Evolutionary conservation across 202 grass and related monocot genomes (phyloP).

Genomic region (Digitaria exilis): DNA sequence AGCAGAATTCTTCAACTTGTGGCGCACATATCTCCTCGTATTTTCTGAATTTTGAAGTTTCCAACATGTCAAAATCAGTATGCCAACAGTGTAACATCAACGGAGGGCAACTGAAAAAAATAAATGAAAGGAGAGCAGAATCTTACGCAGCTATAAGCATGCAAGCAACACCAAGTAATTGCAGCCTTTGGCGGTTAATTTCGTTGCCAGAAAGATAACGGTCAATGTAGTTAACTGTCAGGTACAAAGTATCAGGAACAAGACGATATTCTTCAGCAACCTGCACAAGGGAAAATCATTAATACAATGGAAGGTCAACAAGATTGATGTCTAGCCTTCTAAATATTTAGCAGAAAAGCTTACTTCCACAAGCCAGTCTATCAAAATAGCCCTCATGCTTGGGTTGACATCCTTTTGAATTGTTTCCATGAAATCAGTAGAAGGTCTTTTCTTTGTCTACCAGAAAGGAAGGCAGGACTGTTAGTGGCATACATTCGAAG

Average conservation of each 20-base stretch:
- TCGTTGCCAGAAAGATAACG: conserved; percentile 91
- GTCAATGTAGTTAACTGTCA: conserved; percentile 94
- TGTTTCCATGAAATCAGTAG: conserved; percentile 86
- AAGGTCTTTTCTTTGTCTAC: conserved; percentile 87
- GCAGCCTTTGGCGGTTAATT: conserved; percentile 86
- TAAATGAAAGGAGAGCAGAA: conserved; percentile 14
- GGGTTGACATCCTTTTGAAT: conserved; percentile 91
- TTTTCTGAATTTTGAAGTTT: conserved; percentile 62
- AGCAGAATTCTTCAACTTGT: conserved; percentile 99
- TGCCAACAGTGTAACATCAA: neutral
- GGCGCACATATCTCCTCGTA: conserved; percentile 98
- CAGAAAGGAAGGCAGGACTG: neutral
- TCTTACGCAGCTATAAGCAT: conserved; percentile 97
- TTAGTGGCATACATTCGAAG: neutral
- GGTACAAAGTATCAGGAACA: conserved; percentile 90
- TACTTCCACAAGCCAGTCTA: conserved; percentile 99
- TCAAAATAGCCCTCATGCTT: conserved; percentile 92
- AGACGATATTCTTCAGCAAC: conserved; percentile 95
- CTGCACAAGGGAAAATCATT: conserved; percentile 35
- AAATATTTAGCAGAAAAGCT: conserved; percentile 29
- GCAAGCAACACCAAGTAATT: conserved; percentile 95
- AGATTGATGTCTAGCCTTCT: neutral
- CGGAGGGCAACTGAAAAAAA: neutral
- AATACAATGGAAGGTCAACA: conserved; percentile 1
- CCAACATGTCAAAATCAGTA: conserved; percentile 16